Conservation (phyloP, 441 rosid species). For the Macaranga tanarius region DNA sequence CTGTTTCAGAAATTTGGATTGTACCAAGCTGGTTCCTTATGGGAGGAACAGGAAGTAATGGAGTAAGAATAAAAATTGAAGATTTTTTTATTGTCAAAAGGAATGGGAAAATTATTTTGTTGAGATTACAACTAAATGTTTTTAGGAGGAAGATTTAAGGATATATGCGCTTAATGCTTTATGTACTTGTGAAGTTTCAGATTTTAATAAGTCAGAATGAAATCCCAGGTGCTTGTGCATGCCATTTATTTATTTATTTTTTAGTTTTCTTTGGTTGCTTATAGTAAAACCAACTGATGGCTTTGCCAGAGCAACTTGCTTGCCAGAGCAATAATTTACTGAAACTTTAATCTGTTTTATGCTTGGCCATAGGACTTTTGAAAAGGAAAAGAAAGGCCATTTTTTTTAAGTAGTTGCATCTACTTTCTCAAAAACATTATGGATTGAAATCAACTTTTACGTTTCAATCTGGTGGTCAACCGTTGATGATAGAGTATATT, state of each 20-base stretch:
- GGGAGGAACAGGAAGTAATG: neutral
- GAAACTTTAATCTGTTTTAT: neutral
- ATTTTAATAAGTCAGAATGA: neutral
- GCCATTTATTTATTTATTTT: neutral
- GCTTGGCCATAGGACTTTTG: neutral
- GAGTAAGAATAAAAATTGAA: neutral
- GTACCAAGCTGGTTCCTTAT: neutral
- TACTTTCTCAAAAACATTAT: neutral
- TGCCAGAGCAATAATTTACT: neutral
- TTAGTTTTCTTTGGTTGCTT: neutral
- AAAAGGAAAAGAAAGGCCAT: neutral
- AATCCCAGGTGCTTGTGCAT: neutral
- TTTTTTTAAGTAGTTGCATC: neutral
- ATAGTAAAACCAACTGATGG: conserved; percentile 15
- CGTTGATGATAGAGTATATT: neutral
- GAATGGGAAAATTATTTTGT: neutral
- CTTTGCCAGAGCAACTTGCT: neutral
- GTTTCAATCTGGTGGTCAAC: neutral
- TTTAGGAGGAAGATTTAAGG: neutral
- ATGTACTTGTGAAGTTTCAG: neutral
- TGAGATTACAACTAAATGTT: neutral
- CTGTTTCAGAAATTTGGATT: neutral
- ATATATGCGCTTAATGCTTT: neutral
- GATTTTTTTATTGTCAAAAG: neutral
- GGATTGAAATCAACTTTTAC: neutral